Conservation (phyloP, 768 basidiomycete genomes). For the Kwoniella dejecticola region DNA sequence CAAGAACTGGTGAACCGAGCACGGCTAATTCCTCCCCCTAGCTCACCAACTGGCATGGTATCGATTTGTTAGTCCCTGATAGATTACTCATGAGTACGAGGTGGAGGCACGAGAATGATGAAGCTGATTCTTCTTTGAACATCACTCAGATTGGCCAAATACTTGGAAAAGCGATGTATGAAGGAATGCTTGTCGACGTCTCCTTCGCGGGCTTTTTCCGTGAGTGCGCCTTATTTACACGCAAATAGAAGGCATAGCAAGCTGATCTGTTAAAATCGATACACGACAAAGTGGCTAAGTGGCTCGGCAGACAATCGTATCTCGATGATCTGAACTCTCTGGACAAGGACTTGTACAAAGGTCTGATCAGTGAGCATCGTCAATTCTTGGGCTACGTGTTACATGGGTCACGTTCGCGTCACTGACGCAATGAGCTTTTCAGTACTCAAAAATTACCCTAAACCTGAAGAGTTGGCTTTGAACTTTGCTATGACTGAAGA, state of each 20-base stretch:
- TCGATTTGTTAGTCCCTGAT: slow-evolving; percentile 62
- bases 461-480: slow-evolving; percentile 82
- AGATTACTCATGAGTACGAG: not conserved
- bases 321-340: slow-evolving; percentile 89
- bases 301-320: slow-evolving; percentile 86
- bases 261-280: too few species aligned
- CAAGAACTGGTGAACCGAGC: too few species aligned
- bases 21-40: slow-evolving; percentile 49
- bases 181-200: slow-evolving; percentile 91
- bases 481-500: slow-evolving; percentile 87
- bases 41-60: slow-evolving; percentile 86
- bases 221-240: too few species aligned
- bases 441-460: slow-evolving; percentile 83
- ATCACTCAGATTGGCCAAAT: slow-evolving; percentile 71
- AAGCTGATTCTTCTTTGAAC: not conserved
- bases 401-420: not conserved
- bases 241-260: too few species aligned
- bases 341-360: slow-evolving; percentile 88
- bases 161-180: slow-evolving; percentile 93
- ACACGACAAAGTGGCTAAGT: slow-evolving; percentile 72
- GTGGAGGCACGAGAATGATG: too few species aligned
- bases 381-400: too few species aligned
- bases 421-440: slow-evolving; percentile 7
- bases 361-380: slow-evolving; percentile 64
- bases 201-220: slow-evolving; percentile 95